phyloP scores from a whole-genome alignment of 805 yeast genomes.

The Tanozyma kutaoensis region DNA sequence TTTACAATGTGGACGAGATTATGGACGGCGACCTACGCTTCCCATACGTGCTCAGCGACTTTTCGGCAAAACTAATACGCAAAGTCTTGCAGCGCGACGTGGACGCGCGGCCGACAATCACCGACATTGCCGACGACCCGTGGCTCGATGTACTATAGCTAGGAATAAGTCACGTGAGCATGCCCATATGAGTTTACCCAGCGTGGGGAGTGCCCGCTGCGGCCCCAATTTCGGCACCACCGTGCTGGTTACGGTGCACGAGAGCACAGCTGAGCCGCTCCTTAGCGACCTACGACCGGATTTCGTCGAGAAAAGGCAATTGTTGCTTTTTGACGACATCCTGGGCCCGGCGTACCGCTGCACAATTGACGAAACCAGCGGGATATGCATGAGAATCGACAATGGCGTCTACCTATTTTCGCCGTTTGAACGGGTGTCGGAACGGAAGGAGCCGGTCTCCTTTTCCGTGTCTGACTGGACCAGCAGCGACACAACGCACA shows the following conservation, averaged over 20 bases:
- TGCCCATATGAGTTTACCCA: background rate
- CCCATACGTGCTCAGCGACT: slow-evolving; percentile 53
- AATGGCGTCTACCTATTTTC: background rate
- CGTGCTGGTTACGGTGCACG: background rate
- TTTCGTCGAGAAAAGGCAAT: too few relatives aligned
- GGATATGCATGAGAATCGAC: slow-evolving; percentile 1
- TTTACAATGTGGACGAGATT: slow-evolving; percentile 89
- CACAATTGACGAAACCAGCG: too few relatives aligned
- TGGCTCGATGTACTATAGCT: slow-evolving; percentile 33
- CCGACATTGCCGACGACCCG: slow-evolving; percentile 51
- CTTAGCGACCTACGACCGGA: too few relatives aligned
- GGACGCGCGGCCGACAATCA: slow-evolving; percentile 57
- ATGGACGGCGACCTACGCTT: slow-evolving; percentile 77
- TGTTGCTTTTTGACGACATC: too few relatives aligned
- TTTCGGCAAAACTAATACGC: too few relatives aligned
- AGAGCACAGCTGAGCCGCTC: background rate
- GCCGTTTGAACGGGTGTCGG: background rate
- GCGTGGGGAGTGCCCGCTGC: background rate
- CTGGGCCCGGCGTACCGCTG: too few relatives aligned
- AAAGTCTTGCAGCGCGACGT: too few relatives aligned
- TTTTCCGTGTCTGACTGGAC: background rate
- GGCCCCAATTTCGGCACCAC: background rate
- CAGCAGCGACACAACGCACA: background rate
- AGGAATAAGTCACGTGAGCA: background rate
- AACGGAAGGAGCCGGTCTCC: background rate